Evolutionary conservation across 2,329 filamentous ascomycete species (phyloP).

Genomic region (Cephalotrichum gorgonifer): DNA sequence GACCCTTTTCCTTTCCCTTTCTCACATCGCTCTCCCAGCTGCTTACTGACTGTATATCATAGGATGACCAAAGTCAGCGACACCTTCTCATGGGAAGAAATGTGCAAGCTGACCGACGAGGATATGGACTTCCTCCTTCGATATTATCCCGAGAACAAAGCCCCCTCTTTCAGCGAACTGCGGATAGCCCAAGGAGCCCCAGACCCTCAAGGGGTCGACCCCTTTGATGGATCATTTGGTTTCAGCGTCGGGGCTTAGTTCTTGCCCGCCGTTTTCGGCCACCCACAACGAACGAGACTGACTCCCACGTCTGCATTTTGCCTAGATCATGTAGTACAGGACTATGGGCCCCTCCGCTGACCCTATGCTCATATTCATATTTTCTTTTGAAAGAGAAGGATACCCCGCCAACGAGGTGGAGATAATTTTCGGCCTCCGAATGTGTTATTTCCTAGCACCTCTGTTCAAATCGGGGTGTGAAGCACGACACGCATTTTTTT

Average conservation of each 20-base stretch:
- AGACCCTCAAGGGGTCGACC: constrained; percentile 34
- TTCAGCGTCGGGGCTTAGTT: constrained; percentile 37
- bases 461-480: too few relatives aligned
- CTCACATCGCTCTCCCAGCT: not conserved
- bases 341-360: too few relatives aligned
- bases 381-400: too few relatives aligned
- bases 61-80: constrained; percentile 94
- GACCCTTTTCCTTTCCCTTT: not conserved
- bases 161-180: constrained; percentile 45
- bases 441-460: too few relatives aligned
- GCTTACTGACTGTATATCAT: constrained; percentile 7
- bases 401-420: too few relatives aligned
- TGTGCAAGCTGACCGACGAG: constrained; percentile 70
- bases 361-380: too few relatives aligned
- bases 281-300: too few relatives aligned
- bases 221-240: constrained; percentile 50
- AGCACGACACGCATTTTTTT: not conserved
- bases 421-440: too few relatives aligned
- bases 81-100: constrained; percentile 71
- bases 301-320: too few relatives aligned
- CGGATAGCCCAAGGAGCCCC: constrained; percentile 37
- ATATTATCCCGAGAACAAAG: constrained; percentile 54
- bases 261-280: not conserved
- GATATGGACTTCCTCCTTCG: constrained; percentile 76
- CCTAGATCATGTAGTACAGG: too few relatives aligned